Evolutionary conservation across 495 filamentous ascomycete genomes (phyloP), one percentile per base, ranked within the genome.

Genomic region (Aspergillus leporis): DNA sequence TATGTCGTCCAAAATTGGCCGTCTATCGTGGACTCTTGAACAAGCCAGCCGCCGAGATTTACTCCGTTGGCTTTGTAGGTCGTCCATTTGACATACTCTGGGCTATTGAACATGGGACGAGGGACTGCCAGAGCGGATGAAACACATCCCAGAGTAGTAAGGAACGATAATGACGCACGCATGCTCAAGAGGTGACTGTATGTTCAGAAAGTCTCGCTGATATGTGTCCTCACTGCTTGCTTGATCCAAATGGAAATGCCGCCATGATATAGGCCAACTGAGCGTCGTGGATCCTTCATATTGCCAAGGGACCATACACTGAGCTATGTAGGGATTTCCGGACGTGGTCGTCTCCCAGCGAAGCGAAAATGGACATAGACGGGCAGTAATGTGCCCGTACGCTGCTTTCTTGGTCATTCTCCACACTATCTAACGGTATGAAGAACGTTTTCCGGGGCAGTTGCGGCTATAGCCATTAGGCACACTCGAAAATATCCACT

Each of bases 41-140:
- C 66, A 0, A 74, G 66, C 71, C 70, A 72, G 34, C 70, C 71
- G 9, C 71, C 70, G 13, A 74, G 62, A 34, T 74, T 74, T 41
- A 66, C 66, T 22, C 69, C 69, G 45, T 69, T 51, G 34, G 60
- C 67, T 9, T 63, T 57, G 55, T 68, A 71, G 21, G 61, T 70
- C 40, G 56, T 56, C 67, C 69, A 72, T 53, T 72, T 48, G 22
- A 64, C 53, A 50, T 70, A 70, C 19, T 41, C 40, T 45, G 52
- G 28, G 18, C 18, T 60, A 18, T 53, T 32, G 28, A 43, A 36
- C 31, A 18, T 40, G 38, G 56, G 8, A 22, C 53, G 40, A 53
- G 43, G 49, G 28, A 28, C 16, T 40, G 50, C 51, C 19, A 62
- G n/a, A n/a, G 41, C 10, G 21, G 56, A n/a, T 21, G 23, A 30